Conservation (phyloP, 495 filamentous ascomycete species). For the Tuber melanosporum region DNA sequence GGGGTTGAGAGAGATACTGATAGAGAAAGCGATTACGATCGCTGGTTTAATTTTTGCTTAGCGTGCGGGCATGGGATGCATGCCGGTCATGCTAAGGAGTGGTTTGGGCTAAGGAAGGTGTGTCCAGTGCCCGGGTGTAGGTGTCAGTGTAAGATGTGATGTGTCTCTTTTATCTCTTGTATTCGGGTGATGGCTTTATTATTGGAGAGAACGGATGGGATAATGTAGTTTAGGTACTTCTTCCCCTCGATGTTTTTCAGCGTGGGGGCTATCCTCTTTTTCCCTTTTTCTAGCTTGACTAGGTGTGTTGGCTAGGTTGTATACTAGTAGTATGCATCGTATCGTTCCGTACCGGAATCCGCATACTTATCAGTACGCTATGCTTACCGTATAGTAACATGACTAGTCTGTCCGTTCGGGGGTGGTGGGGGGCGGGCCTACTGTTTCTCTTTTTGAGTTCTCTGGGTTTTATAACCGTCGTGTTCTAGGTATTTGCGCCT, state of each 20-base stretch:
- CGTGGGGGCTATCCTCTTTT: not conserved
- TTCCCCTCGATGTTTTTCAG: not conserved
- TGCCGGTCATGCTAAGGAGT: constrained; percentile 76
- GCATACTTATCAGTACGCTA: not conserved
- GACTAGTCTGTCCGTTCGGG: not conserved
- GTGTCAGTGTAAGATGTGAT: constrained; percentile 63
- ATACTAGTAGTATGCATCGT: not conserved
- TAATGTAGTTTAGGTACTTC: not conserved
- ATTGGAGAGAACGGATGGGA: not conserved
- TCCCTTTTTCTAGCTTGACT: not conserved
- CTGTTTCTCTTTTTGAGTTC: not conserved
- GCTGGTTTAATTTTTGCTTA: constrained; percentile 68
- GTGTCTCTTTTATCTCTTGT: not conserved
- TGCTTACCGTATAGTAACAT: not conserved
- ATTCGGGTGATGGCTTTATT: not conserved
- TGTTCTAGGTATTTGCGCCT: not conserved
- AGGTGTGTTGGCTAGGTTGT: not conserved
- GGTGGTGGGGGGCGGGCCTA: not conserved
- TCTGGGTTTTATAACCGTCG: not conserved
- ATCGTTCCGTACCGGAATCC: not conserved
- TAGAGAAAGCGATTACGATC: constrained; percentile 36
- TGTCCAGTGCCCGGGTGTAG: constrained; percentile 86
- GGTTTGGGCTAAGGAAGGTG: constrained; percentile 73
- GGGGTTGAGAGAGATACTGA: constrained; percentile 33
- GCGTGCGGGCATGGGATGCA: constrained; percentile 87